A percentile compares a stretch with the other conserved stretches of the same genome.
Evolutionary conservation across 345 rosid genomes (phyloP).

Genomic region (Abelmoschus esculentus): DNA sequence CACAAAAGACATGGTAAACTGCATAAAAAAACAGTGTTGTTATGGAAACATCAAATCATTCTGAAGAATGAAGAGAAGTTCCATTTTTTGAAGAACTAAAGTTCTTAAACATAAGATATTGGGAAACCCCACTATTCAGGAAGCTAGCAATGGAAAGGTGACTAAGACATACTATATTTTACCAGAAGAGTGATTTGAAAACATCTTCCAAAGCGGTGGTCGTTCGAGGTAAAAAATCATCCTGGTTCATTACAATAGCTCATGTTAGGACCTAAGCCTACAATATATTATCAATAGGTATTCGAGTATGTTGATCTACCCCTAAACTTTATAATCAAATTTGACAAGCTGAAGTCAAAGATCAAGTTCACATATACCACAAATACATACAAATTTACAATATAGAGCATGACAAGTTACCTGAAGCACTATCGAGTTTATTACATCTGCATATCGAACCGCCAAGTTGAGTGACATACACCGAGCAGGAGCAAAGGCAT

Average conservation of each 20-base stretch:
- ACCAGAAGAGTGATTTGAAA: constrained; percentile 86
- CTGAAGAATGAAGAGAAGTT: neutral
- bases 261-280: constrained; percentile 14
- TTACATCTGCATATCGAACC: constrained; percentile 79
- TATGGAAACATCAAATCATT: neutral
- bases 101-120: neutral
- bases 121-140: neutral
- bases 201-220: constrained; percentile 72
- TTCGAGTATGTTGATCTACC: neutral
- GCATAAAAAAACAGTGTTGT: constrained; percentile 24
- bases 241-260: constrained; percentile 43
- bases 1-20: constrained; percentile 93
- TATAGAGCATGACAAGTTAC: constrained; percentile 19
- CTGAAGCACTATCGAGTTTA: constrained; percentile 83
- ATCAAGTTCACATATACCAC: neutral
- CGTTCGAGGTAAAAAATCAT: constrained; percentile 92
- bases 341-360: neutral
- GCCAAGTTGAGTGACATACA: constrained; percentile 91
- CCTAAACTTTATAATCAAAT: neutral
- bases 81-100: neutral
- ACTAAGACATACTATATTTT: constrained; percentile 38
- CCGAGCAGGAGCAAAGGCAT: constrained; percentile 82
- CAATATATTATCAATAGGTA: neutral
- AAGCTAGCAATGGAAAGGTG: constrained; percentile 18
- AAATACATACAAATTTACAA: neutral